phyloP scores from a whole-genome alignment of 306 rosid genomes.

The Citrullus mucosospermus region DNA sequence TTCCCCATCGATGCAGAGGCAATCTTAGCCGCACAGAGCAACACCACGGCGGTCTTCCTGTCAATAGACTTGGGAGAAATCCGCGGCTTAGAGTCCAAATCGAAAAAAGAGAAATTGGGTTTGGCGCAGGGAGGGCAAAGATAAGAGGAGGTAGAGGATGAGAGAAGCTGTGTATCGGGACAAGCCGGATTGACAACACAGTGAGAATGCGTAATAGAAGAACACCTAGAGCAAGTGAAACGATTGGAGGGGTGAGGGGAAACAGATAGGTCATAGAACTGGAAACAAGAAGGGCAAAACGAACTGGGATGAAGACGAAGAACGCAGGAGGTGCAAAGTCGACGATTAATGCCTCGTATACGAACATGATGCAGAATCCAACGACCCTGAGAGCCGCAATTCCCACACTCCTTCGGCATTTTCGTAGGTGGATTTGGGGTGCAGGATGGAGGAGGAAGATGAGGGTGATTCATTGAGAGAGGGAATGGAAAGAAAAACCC shows the following conservation, averaged over 20 bases:
- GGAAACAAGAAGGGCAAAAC: constrained; percentile 68
- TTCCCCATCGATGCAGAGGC: constrained; percentile 31
- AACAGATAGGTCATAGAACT: constrained; percentile 30
- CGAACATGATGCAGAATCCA: constrained; percentile 47
- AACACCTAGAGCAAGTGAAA: constrained; percentile 46
- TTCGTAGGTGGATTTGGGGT: not conserved
- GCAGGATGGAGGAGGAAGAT: not conserved
- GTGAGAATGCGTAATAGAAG: constrained; percentile 55
- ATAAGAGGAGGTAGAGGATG: constrained; percentile 8
- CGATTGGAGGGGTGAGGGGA: constrained; percentile 26
- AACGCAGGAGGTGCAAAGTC: constrained; percentile 73
- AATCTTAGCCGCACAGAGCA: constrained; percentile 58
- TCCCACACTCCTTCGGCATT: constrained; percentile 28
- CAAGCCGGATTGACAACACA: constrained; percentile 41
- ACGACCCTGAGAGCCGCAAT: constrained; percentile 30
- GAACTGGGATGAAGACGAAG: constrained; percentile 55
- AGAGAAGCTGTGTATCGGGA: not conserved
- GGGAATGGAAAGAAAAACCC: not conserved
- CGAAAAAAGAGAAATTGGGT: constrained; percentile 45
- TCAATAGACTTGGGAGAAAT: constrained; percentile 20
- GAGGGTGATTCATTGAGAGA: not conserved
- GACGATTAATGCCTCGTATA: constrained; percentile 35
- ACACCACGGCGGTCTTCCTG: constrained; percentile 16
- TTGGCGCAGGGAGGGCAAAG: constrained; percentile 56
- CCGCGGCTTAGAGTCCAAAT: constrained; percentile 7